These are phyloP conservation scores for Kodamaea suecica DNA, from an alignment of 1,139 yeast species.

Conservation along the genomic window DNA sequence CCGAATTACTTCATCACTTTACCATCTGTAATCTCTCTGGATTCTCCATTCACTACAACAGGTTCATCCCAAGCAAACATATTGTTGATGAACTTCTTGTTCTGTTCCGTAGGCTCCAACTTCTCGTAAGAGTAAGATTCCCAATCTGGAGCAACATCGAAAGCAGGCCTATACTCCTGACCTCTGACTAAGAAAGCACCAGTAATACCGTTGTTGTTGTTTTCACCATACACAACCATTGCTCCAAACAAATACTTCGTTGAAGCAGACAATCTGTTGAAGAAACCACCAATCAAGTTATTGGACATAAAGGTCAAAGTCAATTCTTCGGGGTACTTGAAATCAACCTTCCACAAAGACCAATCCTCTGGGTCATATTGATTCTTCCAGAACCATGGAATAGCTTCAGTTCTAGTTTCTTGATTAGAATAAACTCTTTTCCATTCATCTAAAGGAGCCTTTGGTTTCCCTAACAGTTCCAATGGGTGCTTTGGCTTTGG, in stretches of 20 bases:
- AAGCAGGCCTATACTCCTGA: conserved; percentile 84
- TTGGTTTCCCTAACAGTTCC: conserved; percentile 74
- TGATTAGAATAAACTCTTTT: too few relatives aligned
- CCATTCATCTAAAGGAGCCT: conserved; percentile 76
- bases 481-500: conserved; percentile 91
- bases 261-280: conserved; percentile 90
- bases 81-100: conserved; percentile 42
- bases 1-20: conserved; percentile 51
- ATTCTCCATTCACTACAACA: conserved; percentile 42
- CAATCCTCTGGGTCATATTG: conserved; percentile 89
- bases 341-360: conserved; percentile 93
- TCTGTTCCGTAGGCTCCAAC: conserved; percentile 40
- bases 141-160: conserved; percentile 99
- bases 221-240: conserved; percentile 94
- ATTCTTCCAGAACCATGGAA: conserved; percentile 97
- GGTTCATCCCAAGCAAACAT: conserved; percentile 55
- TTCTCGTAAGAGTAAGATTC: conserved; percentile 56
- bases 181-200: conserved; percentile 96
- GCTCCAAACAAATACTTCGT: conserved; percentile 93
- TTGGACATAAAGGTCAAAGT: too few relatives aligned
- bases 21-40: conserved; percentile 50
- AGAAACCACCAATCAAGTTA: conserved; percentile 97
- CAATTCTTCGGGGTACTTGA: conserved; percentile 97
- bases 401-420: conserved; percentile 89
- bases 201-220: conserved; percentile 95